Base-by-base conservation (phyloP, 2,329 filamentous ascomycete species). In the Penicillium sp. region DNA sequence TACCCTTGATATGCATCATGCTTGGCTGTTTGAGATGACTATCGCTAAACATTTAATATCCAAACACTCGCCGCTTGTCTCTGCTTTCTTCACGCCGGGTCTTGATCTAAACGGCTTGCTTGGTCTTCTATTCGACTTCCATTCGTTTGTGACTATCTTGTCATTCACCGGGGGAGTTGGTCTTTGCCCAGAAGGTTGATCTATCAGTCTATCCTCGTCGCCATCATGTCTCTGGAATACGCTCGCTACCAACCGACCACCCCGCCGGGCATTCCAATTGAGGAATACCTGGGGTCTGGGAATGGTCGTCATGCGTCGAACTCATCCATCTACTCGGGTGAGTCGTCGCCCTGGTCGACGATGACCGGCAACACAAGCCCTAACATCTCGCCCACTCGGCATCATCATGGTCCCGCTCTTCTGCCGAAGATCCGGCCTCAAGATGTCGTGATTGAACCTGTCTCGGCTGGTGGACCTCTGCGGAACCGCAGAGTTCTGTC, bases 381-480 rank as follows among this genome's bases (percentile, higher is more conserved):
- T 36, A 73, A 76, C 47, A 84, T 84, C 22, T 61, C 59, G 14
- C 84, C 85, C 43, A 77, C 89, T 52, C 76, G 81, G 44, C 82
- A 86, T 45, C 82, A 88, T 66, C 85, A 86, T 35, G 69, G 68
- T 13, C 85, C 86, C 35, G 71, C 86, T 32, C 71, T 94, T 42
- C 73, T 94, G 20, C 87, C 87, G 57, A 92, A 88, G 74, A 89
- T 93, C 68, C 78, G 87, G 44, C 78, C 78, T 27, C 87, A 92
- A 66, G 87, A 94, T 66, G 84, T 90, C 65, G 74, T 82, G 45
- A 76, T 87, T 45, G 78, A 81, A 49, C 76, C 76, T 27, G 69
- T 70, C 27, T 69, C 72, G 35, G 59, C 65, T 37, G 56, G 54
- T 29, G 61, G 61, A 26, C 69, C 73, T 30, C 79, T 83, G 64